Conservation (phyloP, 768 basidiomycete species). For the Krasilnikovozyma curviuscula region DNA sequence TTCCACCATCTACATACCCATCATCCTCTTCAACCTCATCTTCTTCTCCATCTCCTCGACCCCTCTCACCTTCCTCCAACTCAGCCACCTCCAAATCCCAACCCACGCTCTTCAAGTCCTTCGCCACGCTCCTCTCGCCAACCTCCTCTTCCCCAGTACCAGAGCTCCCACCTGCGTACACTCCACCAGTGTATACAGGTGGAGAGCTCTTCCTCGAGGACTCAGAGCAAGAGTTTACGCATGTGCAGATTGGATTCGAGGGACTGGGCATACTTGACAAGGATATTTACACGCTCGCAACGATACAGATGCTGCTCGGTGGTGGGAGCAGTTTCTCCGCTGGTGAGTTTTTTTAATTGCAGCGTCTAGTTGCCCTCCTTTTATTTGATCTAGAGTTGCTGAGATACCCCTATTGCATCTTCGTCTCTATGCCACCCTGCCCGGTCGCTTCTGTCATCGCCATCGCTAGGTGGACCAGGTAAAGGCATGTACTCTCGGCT, state of each 20-base stretch:
- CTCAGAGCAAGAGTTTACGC: conserved; percentile 52
- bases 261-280: conserved; percentile 68
- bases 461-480: conserved; percentile 61
- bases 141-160: no score
- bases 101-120: conserved; percentile 28
- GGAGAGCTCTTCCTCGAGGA: conserved; percentile 38
- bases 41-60: conserved; percentile 18
- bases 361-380: no score
- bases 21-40: conserved; percentile 15
- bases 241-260: conserved; percentile 80
- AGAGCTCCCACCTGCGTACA: conserved; percentile 9
- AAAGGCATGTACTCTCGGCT: conserved; percentile 98
- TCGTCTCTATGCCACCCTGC: not conserved
- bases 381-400: not conserved
- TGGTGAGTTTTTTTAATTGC: no score
- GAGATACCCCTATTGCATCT: not conserved
- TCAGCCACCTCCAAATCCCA: not conserved
- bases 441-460: not conserved
- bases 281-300: conserved; percentile 75
- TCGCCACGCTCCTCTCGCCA: conserved; percentile 23
- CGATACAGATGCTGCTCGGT: conserved; percentile 81
- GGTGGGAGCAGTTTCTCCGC: conserved; percentile 94
- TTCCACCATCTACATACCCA: not conserved
- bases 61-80: conserved; percentile 13
- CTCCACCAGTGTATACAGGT: conserved; percentile 43